Evolutionary conservation across 805 yeast genomes (phyloP), one percentile per base, ranked within the genome.

Genomic region (Zygotorulaspora chibaensis): DNA sequence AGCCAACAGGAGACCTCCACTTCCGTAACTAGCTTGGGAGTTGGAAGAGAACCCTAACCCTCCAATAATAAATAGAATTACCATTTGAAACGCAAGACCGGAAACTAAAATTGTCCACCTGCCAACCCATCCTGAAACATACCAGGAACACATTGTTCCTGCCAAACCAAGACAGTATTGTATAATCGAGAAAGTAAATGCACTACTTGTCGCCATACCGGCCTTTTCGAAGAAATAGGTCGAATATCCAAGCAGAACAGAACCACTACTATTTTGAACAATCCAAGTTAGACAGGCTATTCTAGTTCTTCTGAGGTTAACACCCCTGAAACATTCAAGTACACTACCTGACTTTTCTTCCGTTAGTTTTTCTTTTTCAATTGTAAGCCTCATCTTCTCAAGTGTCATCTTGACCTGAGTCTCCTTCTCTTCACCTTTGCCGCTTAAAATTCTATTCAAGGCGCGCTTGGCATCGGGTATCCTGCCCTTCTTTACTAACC

Each of bases 201-300:
- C 65, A 55, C 58, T 68, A 17, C 63, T 56, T 4, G 67, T 58
- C 10, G 70, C 61, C 51, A 74, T 61, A 36, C 79, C 79, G 26
- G 80, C 80, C 53, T 74, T 76, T 38, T 58, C 59, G 53, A 71
- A 76, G 60, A 77, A 76, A 54, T 76, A 74, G 17, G 81, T 73
- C 20, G 80, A 66, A 55, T 68, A 72, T 13, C 74, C 74, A 70
- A 72, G 69, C 51, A 74, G 65, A 5, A 75, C 59, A 3, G 73
- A 63, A 48, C 80, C 75, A 49, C 76, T 69, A 50, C 69, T 61
- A 43, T 66, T 66, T 58, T 77, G 82, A 38, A 68, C 63, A 34
- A 73, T 49, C 76, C 77, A 76, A 3, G 69, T 66, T 25, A 69
- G 35, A 28, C 72, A 58, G 7, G 78, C 70, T 34, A 77, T 62